Conservation (phyloP, 1,139 yeast genomes). For the Scheffersomyces illinoinensis region DNA sequence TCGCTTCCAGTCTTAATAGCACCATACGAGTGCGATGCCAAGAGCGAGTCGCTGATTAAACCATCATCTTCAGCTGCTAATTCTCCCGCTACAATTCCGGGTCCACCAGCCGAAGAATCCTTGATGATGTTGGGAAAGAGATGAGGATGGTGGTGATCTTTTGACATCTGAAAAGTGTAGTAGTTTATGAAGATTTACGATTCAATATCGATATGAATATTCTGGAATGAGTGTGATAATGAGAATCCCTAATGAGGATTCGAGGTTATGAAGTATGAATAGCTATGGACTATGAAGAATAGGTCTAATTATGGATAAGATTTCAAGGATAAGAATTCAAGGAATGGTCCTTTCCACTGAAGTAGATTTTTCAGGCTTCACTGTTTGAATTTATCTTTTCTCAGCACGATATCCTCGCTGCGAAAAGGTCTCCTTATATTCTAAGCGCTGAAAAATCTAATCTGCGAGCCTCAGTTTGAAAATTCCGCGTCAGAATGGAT, state of each 20-base stretch:
- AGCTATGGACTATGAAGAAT: too few species aligned
- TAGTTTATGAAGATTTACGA: not conserved
- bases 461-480: not conserved
- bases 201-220: too few species aligned
- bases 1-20: conserved; percentile 1
- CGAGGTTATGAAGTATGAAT: too few species aligned
- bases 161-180: not conserved
- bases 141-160: conserved; percentile 5
- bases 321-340: not conserved
- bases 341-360: not conserved
- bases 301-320: not conserved
- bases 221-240: too few species aligned
- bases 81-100: conserved; percentile 53
- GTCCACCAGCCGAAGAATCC: conserved; percentile 42
- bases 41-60: conserved; percentile 12
- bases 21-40: conserved; percentile 8
- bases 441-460: not conserved
- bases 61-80: conserved; percentile 42
- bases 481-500: not conserved
- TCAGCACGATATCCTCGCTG: not conserved
- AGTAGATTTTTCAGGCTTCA: not conserved
- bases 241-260: too few species aligned
- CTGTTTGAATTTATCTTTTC: not conserved
- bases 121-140: conserved; percentile 29
- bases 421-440: not conserved